Evolutionary conservation across 495 filamentous ascomycete genomes (phyloP).

Genomic region (Xanthoparmelia taractica): DNA sequence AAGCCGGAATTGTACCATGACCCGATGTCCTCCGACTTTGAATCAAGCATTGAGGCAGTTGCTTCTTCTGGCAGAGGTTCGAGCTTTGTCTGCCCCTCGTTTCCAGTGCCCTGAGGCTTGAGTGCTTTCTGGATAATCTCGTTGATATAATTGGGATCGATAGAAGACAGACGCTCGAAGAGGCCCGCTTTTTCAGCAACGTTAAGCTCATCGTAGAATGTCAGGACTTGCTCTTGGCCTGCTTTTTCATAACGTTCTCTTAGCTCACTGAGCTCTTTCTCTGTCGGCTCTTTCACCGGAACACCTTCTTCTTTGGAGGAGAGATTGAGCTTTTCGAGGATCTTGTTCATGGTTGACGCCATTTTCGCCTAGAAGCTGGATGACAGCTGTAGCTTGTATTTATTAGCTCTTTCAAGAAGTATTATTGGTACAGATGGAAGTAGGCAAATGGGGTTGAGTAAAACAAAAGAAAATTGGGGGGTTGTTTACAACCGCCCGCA

Average conservation of each 20-base stretch:
- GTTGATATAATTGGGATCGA: constrained; percentile 79
- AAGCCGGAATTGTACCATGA: constrained; percentile 81
- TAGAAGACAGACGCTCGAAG: constrained; percentile 69
- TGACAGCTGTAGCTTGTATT: not conserved
- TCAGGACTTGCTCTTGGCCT: constrained; percentile 82
- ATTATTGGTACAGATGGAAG: no score
- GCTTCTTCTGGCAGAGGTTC: constrained; percentile 88
- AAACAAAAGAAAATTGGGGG: constrained; percentile 1
- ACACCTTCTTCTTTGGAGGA: constrained; percentile 33
- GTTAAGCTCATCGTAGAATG: constrained; percentile 76
- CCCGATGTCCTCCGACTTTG: constrained; percentile 67
- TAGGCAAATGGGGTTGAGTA: no score
- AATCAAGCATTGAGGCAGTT: constrained; percentile 87
- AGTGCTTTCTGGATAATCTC: constrained; percentile 73
- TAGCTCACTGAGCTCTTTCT: constrained; percentile 65
- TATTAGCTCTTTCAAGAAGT: not conserved
- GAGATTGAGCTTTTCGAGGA: constrained; percentile 50
- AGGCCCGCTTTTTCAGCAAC: constrained; percentile 65
- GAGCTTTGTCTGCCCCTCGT: constrained; percentile 50
- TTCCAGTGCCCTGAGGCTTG: constrained; percentile 50
- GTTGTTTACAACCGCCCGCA: constrained; percentile 10
- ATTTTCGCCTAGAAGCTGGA: constrained; percentile 22
- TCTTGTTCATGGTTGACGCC: constrained; percentile 47
- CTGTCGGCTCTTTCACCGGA: constrained; percentile 56
- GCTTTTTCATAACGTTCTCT: constrained; percentile 69